Evolutionary conservation across 23 red algal genomes (phyloP), one percentile per base, ranked within the genome.

Genomic region (Cyanidioschyzon merolae): DNA sequence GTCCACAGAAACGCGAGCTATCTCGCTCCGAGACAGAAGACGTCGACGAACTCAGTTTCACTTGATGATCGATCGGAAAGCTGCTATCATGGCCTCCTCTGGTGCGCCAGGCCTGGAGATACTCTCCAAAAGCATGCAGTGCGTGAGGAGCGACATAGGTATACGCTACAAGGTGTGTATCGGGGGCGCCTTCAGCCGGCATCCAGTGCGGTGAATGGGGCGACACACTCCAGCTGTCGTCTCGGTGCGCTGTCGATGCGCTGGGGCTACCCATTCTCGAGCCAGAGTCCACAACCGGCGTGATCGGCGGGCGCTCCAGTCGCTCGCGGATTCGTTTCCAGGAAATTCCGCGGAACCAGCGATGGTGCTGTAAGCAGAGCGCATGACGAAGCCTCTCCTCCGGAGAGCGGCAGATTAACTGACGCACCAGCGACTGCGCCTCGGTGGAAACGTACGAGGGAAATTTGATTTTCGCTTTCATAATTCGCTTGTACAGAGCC

Each of bases 401-500:
- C 3, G 88, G 83, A 41, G 90, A 84, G 24, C 85, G 83, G 21
- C 82, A 89, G 2, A 98, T 57, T 25, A 98, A 74, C n/a, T 41
- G 82, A 1, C 85, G 74, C 34, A 98, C 59, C 41, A 98, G 74
- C 37, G 83, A 82, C 16, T 92, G 84, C 12, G 84, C 89, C 50
- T 98, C 83, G 77, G 76, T 77, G 24, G 85, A 86, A 21, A 92
- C 68, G 54, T 89, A 91, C 45, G 30, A 39, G 16, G 94, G 87
- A 12, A 98, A 84, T 74, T 89, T 91, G 51, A 79, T 74, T 57
- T 91, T 92, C 58, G 80, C 83, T 41, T 80, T 75, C 77, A 91
- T 40, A 51, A 98, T 98, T 25, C 89, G 89, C 39, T 91, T 80
- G 63, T 91, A 87, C 76, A 98, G 79, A 17, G 82, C 77, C 78